Conservation (phyloP, 306 rosid genomes). For the Morella rubra region DNA sequence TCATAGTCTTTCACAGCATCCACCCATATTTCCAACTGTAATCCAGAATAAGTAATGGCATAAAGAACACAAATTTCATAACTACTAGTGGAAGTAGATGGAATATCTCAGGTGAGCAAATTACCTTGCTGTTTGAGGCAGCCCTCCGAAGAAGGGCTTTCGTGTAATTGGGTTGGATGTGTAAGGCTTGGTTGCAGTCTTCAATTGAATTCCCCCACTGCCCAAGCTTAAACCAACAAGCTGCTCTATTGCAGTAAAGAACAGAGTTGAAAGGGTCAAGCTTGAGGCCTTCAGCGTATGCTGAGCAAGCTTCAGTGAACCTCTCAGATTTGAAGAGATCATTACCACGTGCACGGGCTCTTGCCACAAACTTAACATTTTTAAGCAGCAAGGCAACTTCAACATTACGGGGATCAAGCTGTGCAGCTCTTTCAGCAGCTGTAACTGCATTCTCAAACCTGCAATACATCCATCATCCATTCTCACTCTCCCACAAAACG, state of each 20-base stretch:
- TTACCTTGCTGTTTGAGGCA: constrained; percentile 82
- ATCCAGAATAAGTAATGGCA: constrained; percentile 18
- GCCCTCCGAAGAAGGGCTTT: constrained; percentile 99
- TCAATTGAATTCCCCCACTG: constrained; percentile 82
- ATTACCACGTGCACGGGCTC: constrained; percentile 86
- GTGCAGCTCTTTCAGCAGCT: constrained; percentile 75
- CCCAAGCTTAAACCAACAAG: constrained; percentile 95
- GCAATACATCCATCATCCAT: constrained; percentile 69
- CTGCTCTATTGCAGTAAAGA: constrained; percentile 92
- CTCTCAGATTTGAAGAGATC: constrained; percentile 93
- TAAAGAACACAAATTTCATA: constrained; percentile 6
- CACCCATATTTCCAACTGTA: constrained; percentile 88
- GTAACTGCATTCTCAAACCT: constrained; percentile 97
- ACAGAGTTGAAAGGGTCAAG: constrained; percentile 79
- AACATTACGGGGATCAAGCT: constrained; percentile 61
- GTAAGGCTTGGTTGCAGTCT: constrained; percentile 82
- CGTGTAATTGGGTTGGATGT: constrained; percentile 69
- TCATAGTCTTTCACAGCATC: constrained; percentile 83
- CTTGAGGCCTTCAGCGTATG: constrained; percentile 88
- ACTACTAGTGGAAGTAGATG: neutral
- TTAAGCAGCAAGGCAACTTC: constrained; percentile 71
- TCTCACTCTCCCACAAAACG: constrained; percentile 54
- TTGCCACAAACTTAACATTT: constrained; percentile 74
- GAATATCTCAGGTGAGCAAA: constrained; percentile 1
- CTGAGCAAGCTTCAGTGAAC: constrained; percentile 86